Evolutionary conservation across 148 eudicot species (phyloP), one percentile per base, ranked within the genome.

Genomic region (Dysphania ambrosioides): DNA sequence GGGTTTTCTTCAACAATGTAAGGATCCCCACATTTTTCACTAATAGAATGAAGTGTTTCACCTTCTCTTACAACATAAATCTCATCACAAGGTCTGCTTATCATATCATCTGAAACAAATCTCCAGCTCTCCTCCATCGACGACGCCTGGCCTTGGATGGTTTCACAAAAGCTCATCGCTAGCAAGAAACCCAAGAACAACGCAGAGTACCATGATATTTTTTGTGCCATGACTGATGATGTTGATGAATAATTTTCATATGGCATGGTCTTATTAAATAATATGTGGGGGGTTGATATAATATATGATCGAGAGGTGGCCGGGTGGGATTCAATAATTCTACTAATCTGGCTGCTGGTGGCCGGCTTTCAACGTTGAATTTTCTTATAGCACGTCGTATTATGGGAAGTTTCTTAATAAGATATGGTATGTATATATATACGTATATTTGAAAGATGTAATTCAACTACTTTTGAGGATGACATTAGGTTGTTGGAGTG

Each of bases 11-110:
- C 96, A 59, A 92, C 84, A 75, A 92, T 92, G 75, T 62, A 90
- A 24, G 95, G 93, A 83, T 92, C 97, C 0, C 90, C 90, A 65
- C 97, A 92, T 70, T 86, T 90, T 8, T 90, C 97, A 71, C 96
- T 82, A 9, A 92, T 92, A 0, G 86, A 84, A 30, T 90, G 84
- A 59, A 92, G 70, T 1, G 93, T 85, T 79, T 92, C 97, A 6
- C 97, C 97, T 80, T 93, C 96, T 56, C 81, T 66, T 8, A 93
- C 93, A 47, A 90, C 88, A 23, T 90, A 93, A 30, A 90, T 82
- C 64, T 88, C 96, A 35, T 92, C 96, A 51, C 96, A 90, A 12
- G 85, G 82, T 77, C 53, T 71, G 24, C 66, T 72, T 57, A 27
- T 9, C 29, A 40, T 61, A 26, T 79, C 78, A 9, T 63, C 59